Percentiles rank a stretch among this genome's conserved stretches.
These are phyloP conservation scores for Tilletia indica DNA, from an alignment of 1,284 basidiomycete genomes.

Conservation along the genomic window DNA sequence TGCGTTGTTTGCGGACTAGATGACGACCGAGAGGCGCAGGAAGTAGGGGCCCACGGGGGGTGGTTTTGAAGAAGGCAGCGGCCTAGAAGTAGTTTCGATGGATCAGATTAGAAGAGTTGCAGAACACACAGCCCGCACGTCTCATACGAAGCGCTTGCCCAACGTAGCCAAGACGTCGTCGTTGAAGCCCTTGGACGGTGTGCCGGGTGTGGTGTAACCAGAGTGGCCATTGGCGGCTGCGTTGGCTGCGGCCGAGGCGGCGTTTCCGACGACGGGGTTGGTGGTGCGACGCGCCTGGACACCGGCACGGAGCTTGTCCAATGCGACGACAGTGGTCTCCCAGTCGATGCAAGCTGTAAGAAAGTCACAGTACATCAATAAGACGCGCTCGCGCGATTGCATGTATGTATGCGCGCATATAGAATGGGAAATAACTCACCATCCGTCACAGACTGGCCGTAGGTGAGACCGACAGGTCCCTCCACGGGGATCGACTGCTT, in stretches of 20 bases:
- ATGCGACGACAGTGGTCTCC: conserved; percentile 69
- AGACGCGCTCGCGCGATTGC: neutral
- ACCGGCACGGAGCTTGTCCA: conserved; percentile 42
- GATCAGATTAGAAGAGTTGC: too few relatives aligned
- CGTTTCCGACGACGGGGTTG: conserved; percentile 15
- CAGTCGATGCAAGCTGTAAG: conserved; percentile 72
- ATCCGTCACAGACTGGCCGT: conserved; percentile 85
- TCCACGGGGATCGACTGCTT: conserved; percentile 21
- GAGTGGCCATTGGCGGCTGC: conserved; percentile 1
- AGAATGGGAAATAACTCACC: conserved; percentile 22
- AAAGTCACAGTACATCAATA: conserved; percentile 27
- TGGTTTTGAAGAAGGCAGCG: too few relatives aligned
- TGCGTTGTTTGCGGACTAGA: too few relatives aligned
- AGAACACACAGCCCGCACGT: too few relatives aligned
- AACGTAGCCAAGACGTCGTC: conserved; percentile 17
- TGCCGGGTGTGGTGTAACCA: neutral
- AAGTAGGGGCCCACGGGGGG: too few relatives aligned
- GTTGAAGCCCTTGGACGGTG: conserved; percentile 19
- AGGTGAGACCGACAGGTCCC: conserved; percentile 62
- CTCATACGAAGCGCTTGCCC: conserved; percentile 17
- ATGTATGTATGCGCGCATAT: neutral
- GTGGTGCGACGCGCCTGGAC: conserved; percentile 18
- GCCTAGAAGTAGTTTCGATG: too few relatives aligned
- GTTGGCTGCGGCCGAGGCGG: neutral
- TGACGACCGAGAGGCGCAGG: too few relatives aligned